A percentile compares a stretch with the other conserved stretches of the same genome.
Conservation (phyloP, 2,329 filamentous ascomycete genomes). For the Cytospora mali region DNA sequence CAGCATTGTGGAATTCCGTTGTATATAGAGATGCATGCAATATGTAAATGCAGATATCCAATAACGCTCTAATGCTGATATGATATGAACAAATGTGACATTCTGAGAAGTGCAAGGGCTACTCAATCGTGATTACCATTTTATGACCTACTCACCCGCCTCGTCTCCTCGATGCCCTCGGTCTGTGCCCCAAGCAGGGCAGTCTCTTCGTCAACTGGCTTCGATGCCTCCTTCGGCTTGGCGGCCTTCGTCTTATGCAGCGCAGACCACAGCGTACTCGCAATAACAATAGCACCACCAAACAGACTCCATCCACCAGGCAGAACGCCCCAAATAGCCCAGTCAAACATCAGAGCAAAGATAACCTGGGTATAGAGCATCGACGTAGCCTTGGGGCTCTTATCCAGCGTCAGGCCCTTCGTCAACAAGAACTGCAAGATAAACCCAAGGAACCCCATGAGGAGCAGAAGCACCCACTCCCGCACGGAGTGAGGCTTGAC, state of each 20-base stretch:
- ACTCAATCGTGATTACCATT: not conserved
- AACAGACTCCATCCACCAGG: constrained; percentile 43
- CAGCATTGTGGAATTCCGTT: not conserved
- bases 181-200: constrained; percentile 33
- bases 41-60: not conserved
- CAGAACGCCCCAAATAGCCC: constrained; percentile 47
- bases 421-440: constrained; percentile 79
- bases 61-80: not conserved
- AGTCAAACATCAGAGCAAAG: constrained; percentile 43
- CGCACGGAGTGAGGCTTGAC: constrained; percentile 37
- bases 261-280: constrained; percentile 46
- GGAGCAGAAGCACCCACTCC: constrained; percentile 63
- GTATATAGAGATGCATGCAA: constrained; percentile 10
- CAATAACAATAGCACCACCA: constrained; percentile 45
- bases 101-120: not conserved
- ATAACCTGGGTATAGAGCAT: constrained; percentile 40
- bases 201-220: constrained; percentile 41
- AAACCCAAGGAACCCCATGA: constrained; percentile 71
- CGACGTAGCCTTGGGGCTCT: constrained; percentile 43
- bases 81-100: not conserved
- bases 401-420: constrained; percentile 71
- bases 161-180: constrained; percentile 16
- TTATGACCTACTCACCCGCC: not conserved
- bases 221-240: constrained; percentile 32
- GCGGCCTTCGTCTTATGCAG: constrained; percentile 40